A percentile compares a stretch with the other conserved stretches of the same genome.
Conservation (phyloP, 1,284 basidiomycete genomes). For the Vanrija humicola region DNA sequence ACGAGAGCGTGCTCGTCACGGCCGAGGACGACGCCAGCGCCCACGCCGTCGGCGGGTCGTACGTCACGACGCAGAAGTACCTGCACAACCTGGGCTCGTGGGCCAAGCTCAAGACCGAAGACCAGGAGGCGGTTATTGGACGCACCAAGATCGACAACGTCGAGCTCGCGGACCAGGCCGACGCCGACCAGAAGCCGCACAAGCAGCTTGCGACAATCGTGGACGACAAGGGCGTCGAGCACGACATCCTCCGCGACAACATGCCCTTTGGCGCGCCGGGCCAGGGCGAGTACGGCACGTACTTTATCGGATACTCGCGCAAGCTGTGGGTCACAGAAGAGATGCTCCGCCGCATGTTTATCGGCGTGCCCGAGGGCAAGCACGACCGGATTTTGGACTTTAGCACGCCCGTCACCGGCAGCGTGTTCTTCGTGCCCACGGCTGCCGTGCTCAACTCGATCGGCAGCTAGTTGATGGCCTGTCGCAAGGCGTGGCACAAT, state of each 20-base stretch:
- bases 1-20: neutral
- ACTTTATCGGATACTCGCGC: slow-evolving; percentile 16
- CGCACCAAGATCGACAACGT: slow-evolving; percentile 19
- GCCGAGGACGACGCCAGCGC: neutral
- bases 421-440: slow-evolving; percentile 13
- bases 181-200: slow-evolving; percentile 14
- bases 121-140: slow-evolving; percentile 13
- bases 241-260: slow-evolving; percentile 22
- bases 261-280: slow-evolving; percentile 18
- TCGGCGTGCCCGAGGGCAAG: slow-evolving; percentile 14
- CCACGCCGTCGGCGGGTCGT: slow-evolving; percentile 6
- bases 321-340: slow-evolving; percentile 17
- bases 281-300: slow-evolving; percentile 15
- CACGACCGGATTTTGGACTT: slow-evolving; percentile 18
- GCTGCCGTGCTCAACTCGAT: slow-evolving; percentile 3
- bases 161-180: slow-evolving; percentile 10
- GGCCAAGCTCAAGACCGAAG: slow-evolving; percentile 9
- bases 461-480: neutral
- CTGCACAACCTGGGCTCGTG: slow-evolving; percentile 15
- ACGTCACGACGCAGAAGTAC: slow-evolving; percentile 18
- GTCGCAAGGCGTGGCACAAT: no score
- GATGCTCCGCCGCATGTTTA: slow-evolving; percentile 20
- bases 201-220: slow-evolving; percentile 14
- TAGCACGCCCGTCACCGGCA: slow-evolving; percentile 10
- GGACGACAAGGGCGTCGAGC: slow-evolving; percentile 7